Evolutionary conservation across 2,329 filamentous ascomycete genomes (phyloP), one percentile per base, ranked within the genome.

Genomic region (Cladobotryum protrusum): DNA sequence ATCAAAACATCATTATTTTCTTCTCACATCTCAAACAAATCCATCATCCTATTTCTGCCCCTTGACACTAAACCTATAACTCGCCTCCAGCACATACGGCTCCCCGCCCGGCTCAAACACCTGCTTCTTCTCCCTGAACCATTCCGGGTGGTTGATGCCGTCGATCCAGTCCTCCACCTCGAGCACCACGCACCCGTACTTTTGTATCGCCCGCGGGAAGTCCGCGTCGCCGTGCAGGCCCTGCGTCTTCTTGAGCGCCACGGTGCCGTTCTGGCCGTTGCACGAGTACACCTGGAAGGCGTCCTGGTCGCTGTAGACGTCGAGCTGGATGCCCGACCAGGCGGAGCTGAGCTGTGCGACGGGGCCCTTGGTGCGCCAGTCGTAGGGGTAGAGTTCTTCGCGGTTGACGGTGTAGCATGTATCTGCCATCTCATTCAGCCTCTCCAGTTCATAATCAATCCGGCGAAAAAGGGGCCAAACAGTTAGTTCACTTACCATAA

Each of bases 161-260:
- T 95, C 91, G 62, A 96, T 95, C 81, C 83, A 96, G 66, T 93
- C 90, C 75, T 96, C 82, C 12, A 93, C 88, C 72, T 96, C 92
- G 67, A 96, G 79, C 44, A 96, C 92, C 20, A 96, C 63, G 67
- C 92, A 96, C 32, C 89, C 90, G 63, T 90, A 89, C 72, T 91
- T 66, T 49, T 81, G 77, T 20, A 89, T 85, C 7, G 78, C 79
- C 35, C 83, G 74, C 3, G 81, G 78, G 58, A 83, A 79, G 24
- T 9, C 6, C 32, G 71, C 68, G 2, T 68, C 55, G 53, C 78
- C 74, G 54, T 73, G 67, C 4, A 86, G 70, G 14, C 86, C 86
- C 66, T 90, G 87, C 0, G 81, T 85, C 53, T 72, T 72, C 73
- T 90, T 90, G 54, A 90, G 70, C 1, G 86, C 72, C 54, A 86